Base-by-base conservation (phyloP, 2,329 filamentous ascomycete species). In the Neospermospora avenae region DNA sequence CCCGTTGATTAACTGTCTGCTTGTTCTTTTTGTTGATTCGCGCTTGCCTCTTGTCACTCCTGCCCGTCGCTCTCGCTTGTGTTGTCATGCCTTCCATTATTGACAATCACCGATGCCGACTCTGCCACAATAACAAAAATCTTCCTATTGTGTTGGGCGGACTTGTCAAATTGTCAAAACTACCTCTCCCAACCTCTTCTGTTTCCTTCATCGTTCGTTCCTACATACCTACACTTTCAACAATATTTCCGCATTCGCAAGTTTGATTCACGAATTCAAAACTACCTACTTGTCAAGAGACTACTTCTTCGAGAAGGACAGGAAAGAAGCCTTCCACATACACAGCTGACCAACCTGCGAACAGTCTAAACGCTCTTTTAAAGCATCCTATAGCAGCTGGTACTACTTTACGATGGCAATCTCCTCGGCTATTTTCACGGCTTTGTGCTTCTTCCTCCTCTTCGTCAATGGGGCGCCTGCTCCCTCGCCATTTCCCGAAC, bases 321-420 rank as follows among this genome's bases (percentile, higher is more conserved):
- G 46, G 60, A 45, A 46, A 51, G 46, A 31, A 54, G 45, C n/a
- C 48, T n/a, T 48, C 24, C 13, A 62, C 45, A 58, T 56, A 60
- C 58, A 60, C 55, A 35, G 59, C 67, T 66, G 42, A 69, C 61
- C 39, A 42, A 35, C 18, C 37, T 46, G 8, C 57, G 18, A 16
- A 58, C 56, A 71, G 69, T 62, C 65, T 57, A 16, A 39, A 70
- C 70, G 65, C 59, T 71, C 69, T 44, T 72, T 72, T 61, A 62
- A 34, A 66, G 55, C 68, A 68, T 70, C 67, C 42, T 68, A 63
- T 54, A 68, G 67, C 67, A 70, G 69, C 66, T 70, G 69, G 69
- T 68, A 63, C 67, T 71, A 71, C 69, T 69, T 71, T 46, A 68
- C 65, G 65, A 73, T 73, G 71, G 64, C 67, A 22, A 59, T 62